Conservation (phyloP, 306 rosid species). For the Lathyrus tuberosus region DNA sequence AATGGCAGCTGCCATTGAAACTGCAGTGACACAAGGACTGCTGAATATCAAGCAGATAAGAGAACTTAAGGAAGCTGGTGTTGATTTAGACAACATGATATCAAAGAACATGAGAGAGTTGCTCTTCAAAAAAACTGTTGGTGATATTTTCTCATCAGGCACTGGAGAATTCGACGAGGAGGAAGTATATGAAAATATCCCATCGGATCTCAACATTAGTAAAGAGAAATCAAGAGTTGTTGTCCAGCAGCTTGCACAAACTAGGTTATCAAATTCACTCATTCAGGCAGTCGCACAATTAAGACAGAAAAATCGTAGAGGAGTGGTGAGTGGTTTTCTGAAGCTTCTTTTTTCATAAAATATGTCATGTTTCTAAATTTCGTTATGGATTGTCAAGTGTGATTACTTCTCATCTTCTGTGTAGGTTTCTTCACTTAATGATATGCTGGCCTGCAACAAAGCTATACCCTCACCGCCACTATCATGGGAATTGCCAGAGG, state of each 20-base stretch:
- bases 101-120: constrained; percentile 79
- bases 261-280: constrained; percentile 76
- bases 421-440: constrained; percentile 55
- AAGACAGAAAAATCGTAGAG: constrained; percentile 74
- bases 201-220: constrained; percentile 78
- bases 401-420: constrained; percentile 24
- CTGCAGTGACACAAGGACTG: constrained; percentile 89
- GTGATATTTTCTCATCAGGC: constrained; percentile 92
- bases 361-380: background rate
- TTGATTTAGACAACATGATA: constrained; percentile 82
- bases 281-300: constrained; percentile 85
- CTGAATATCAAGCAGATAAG: constrained; percentile 85
- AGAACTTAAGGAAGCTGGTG: constrained; percentile 85
- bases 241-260: constrained; percentile 72
- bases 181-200: constrained; percentile 89
- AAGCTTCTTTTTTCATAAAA: background rate
- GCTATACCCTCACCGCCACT: constrained; percentile 46
- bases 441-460: constrained; percentile 56
- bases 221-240: constrained; percentile 67
- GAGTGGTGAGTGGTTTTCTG: constrained; percentile 63
- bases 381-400: constrained; percentile 20
- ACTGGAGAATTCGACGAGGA: constrained; percentile 95
- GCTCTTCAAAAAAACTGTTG: constrained; percentile 88
- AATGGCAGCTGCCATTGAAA: constrained; percentile 94
- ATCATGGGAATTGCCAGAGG: constrained; percentile 67